Evolutionary conservation across 2,329 filamentous ascomycete species (phyloP).

Genomic region (Colletotrichum tabaci): DNA sequence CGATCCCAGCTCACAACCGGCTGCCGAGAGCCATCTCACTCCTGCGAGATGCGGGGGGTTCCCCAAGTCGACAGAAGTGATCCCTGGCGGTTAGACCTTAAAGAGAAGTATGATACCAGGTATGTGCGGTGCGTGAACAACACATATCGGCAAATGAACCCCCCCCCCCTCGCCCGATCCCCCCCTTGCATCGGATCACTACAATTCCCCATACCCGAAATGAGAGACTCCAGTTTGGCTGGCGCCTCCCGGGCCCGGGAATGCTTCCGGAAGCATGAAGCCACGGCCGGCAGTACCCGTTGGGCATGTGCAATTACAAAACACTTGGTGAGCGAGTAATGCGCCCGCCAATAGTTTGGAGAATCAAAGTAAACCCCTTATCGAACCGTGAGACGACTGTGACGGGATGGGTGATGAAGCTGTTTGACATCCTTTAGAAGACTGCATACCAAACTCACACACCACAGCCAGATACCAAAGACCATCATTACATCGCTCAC

Average conservation of each 20-base stretch:
- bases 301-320: conserved; percentile 26
- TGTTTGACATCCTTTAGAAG: neutral
- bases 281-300: conserved; percentile 32
- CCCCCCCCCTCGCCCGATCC: neutral
- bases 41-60: conserved; percentile 1
- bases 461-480: too few relatives aligned
- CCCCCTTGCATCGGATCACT: conserved; percentile 18
- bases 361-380: conserved; percentile 9
- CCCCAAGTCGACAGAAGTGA: neutral
- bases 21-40: conserved; percentile 3
- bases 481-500: too few relatives aligned
- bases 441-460: too few relatives aligned
- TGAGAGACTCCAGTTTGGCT: neutral
- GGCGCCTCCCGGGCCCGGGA: conserved; percentile 14
- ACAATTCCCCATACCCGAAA: conserved; percentile 28
- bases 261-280: neutral
- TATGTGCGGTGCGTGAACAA: neutral
- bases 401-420: neutral
- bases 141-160: conserved; percentile 14
- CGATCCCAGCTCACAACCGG: neutral
- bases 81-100: neutral
- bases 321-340: conserved; percentile 21
- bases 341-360: conserved; percentile 19
- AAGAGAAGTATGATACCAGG: neutral
- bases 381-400: conserved; percentile 6